phyloP scores from a whole-genome alignment of 129 eudicot genomes.

The Apium graveolens region DNA sequence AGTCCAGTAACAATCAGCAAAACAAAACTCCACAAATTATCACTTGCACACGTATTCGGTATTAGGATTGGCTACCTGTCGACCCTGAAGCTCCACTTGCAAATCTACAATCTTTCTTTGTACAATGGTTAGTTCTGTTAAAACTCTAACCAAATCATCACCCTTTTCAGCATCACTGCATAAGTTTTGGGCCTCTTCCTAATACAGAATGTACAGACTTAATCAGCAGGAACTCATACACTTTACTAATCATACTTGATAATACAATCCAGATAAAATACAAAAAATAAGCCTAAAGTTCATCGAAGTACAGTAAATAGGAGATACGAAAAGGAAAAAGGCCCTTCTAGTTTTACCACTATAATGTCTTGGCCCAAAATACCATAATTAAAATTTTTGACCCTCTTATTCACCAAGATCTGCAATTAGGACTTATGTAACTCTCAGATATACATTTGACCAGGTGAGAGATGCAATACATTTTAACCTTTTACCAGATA shows the following conservation, averaged over 20 bases:
- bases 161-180: constrained; percentile 54
- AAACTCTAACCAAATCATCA: constrained; percentile 75
- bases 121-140: constrained; percentile 80
- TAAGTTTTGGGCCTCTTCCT: constrained; percentile 70
- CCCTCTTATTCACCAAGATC: not conserved
- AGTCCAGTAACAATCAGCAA: not conserved
- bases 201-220: constrained; percentile 2
- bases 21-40: not conserved
- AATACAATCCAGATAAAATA: not conserved
- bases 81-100: constrained; percentile 94
- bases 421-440: not conserved
- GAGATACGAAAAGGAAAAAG: no score
- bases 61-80: constrained; percentile 45
- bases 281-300: not conserved
- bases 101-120: constrained; percentile 90
- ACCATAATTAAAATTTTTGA: not conserved
- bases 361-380: not conserved
- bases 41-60: not conserved
- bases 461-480: not conserved
- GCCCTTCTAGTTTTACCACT: not conserved
- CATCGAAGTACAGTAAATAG: not conserved
- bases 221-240: not conserved
- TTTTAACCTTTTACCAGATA: not conserved
- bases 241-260: not conserved
- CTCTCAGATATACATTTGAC: not conserved